Conservation (phyloP, 176 grass and related monocot genomes). For the Carex parvula region DNA sequence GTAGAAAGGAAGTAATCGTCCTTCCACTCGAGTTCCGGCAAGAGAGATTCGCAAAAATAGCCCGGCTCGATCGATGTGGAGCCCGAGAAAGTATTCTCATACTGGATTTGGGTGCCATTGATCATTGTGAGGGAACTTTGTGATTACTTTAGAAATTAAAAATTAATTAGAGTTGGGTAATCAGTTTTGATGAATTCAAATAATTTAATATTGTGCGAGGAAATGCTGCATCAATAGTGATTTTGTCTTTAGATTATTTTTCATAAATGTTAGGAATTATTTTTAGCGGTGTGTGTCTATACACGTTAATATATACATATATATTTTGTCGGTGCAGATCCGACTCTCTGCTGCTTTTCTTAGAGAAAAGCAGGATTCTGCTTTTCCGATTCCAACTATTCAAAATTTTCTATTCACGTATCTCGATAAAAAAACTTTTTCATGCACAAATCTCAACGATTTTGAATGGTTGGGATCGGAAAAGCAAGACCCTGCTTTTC, state of each 20-base stretch:
- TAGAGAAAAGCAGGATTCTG: too few relatives aligned
- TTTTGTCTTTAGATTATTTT: not conserved
- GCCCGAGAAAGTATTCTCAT: slow-evolving; percentile 49
- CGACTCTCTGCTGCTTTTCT: too few relatives aligned
- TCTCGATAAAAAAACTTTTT: too few relatives aligned
- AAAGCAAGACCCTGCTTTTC: too few relatives aligned
- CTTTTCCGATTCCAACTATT: too few relatives aligned
- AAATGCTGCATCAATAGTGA: not conserved
- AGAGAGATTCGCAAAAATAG: slow-evolving; percentile 34
- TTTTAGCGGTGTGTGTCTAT: too few relatives aligned
- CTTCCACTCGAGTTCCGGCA: slow-evolving; percentile 35
- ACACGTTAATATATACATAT: too few relatives aligned
- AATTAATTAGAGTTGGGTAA: not conserved
- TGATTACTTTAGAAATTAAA: not conserved
- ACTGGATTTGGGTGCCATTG: not conserved
- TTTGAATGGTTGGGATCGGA: too few relatives aligned
- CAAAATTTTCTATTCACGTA: too few relatives aligned
- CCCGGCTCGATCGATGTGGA: slow-evolving; percentile 38
- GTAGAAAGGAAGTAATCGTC: slow-evolving; percentile 31
- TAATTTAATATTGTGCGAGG: not conserved
- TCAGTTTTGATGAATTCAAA: not conserved
- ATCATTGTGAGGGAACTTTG: not conserved
- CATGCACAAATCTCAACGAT: too few relatives aligned
- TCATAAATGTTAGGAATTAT: too few relatives aligned
- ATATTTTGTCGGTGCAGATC: too few relatives aligned